Evolutionary conservation across 2,329 filamentous ascomycete genomes (phyloP), one percentile per base, ranked within the genome.

Genomic region (Nothomitra cinnamomea): DNA sequence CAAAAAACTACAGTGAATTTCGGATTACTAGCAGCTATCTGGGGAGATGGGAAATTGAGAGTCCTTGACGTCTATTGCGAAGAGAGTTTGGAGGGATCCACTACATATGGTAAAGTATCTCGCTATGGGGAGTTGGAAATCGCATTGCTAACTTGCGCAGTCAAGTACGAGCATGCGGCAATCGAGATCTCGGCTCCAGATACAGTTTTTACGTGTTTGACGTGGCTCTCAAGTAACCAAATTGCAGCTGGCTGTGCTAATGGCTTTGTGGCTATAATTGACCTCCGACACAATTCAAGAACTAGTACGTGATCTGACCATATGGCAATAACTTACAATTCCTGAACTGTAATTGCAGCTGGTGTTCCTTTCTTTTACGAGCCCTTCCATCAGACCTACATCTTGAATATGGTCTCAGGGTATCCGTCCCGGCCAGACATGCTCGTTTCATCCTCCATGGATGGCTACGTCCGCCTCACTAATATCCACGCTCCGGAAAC

Each of bases 201-300:
- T 51, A 75, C 75, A 1, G 61, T 82, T 2, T 79, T 72, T 57
- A 78, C 77, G 7, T 74, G 69, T 56, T 57, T 82, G 12, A 65
- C 72, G 17, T 82, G 78, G 76, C 64, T 80, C 13, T 78, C 75
- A 10, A 68, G 70, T 1, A 72, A 67, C 13, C 71, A 77, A 40
- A 64, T 83, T 53, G 72, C 72, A 2, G 73, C 74, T 19, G 75
- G 73, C 28, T 76, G 72, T 53, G 72, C 78, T 6, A 73, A 77
- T 58, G 79, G 79, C 2, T 75, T 68, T 53, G 64, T 81, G 2
- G 73, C 70, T 3, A 64, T 80, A 22, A 82, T 73, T 69, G 73
- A 69, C 56, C 64, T 70, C 45, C 45, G 32, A 3, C 25, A 35
- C 28, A 24, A 49, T 17, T 28, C 45, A n/a, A 17, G 32, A 32